Conservation (phyloP, 2,329 filamentous ascomycete species). For the Orbilia ellipsospora region DNA sequence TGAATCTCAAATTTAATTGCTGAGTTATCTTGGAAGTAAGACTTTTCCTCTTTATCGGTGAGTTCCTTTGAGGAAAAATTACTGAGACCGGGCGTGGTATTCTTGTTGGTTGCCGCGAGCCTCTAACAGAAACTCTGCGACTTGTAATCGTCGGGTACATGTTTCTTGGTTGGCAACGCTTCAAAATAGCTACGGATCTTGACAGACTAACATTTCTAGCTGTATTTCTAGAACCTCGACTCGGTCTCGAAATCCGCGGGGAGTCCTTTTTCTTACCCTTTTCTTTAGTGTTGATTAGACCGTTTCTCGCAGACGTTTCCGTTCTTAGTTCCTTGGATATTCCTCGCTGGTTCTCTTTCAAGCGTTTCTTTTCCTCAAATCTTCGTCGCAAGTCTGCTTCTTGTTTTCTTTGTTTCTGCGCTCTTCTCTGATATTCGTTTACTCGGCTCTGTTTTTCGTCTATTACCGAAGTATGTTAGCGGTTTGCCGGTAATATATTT, state of each 20-base stretch:
- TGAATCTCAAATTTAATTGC: no score
- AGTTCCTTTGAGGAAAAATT: not conserved
- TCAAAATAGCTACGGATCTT: not conserved
- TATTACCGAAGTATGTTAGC: not conserved
- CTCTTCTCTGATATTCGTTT: conserved; percentile 31
- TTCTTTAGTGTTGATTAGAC: conserved; percentile 6
- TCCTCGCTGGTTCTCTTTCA: conserved; percentile 12
- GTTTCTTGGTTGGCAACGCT: not conserved
- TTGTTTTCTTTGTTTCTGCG: conserved; percentile 21
- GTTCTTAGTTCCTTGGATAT: not conserved
- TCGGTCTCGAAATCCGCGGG: not conserved
- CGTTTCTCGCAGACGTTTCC: conserved; percentile 10
- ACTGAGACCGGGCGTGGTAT: not conserved
- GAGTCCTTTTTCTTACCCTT: not conserved
- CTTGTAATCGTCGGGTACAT: no score
- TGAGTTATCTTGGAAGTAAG: no score
- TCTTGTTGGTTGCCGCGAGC: not conserved
- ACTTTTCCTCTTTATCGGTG: not conserved
- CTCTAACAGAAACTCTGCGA: not conserved
- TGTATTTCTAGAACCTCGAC: not conserved
- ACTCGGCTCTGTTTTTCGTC: conserved; percentile 12
- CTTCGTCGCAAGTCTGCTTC: conserved; percentile 18
- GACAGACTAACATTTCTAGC: not conserved
- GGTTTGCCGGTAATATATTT: no score
- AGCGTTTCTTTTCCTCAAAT: conserved; percentile 22